Conservation (phyloP, 2,329 filamentous ascomycete genomes). For the Diaporthe velutina region DNA sequence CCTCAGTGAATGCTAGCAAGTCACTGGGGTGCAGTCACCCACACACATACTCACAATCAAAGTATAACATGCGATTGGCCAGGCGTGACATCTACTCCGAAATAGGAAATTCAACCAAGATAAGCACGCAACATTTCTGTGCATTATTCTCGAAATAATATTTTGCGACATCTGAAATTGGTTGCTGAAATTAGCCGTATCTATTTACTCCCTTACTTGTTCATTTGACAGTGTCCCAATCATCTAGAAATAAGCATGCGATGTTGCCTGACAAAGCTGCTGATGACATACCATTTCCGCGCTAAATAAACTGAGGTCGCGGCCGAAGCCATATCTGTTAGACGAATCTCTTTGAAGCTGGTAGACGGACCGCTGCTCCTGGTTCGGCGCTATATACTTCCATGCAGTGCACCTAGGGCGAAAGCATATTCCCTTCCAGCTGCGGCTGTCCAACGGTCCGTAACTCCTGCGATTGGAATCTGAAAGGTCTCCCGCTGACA, state of each 20-base stretch:
- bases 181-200: too few relatives aligned
- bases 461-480: not conserved
- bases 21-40: too few relatives aligned
- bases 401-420: not conserved
- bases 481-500: not conserved
- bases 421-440: not conserved
- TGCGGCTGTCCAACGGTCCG: not conserved
- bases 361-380: not conserved
- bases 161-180: not conserved
- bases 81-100: not conserved
- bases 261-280: not conserved
- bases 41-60: too few relatives aligned
- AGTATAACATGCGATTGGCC: constrained; percentile 34
- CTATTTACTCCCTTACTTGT: too few relatives aligned
- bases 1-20: too few relatives aligned
- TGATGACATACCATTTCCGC: not conserved
- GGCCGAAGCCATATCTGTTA: not conserved
- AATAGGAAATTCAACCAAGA: not conserved
- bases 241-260: too few relatives aligned
- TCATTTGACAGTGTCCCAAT: not conserved
- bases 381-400: not conserved
- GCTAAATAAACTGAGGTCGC: not conserved
- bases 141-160: not conserved
- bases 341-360: not conserved
- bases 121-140: not conserved